Evolutionary conservation across 1,139 yeast species (phyloP), one percentile per base, ranked within the genome.

Genomic region (Yamadazyma buinensis): DNA sequence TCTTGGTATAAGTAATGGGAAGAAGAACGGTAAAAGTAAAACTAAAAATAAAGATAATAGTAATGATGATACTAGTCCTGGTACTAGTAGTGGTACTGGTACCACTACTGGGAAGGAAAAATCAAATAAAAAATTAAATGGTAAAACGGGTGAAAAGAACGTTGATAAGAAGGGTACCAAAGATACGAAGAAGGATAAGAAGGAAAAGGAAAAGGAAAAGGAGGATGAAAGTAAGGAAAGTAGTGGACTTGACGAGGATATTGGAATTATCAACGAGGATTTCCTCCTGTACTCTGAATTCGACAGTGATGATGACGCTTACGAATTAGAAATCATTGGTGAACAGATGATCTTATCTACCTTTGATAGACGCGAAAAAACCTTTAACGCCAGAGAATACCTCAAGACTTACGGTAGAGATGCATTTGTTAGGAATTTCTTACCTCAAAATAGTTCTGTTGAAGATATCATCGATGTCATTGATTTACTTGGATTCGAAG

Each of bases 341-440:
- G 7, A 17, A 17, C 5, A 7, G 7, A 7, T 5, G 7, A 17
- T 7, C 5, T 17, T 17, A 17, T 17, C 19, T 5, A 27, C 21
- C 6, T 17, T 9, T 11, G 15, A 18, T 17, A 27, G 18, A 23
- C 25, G 25, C 12, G 33, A 28, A 10, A 21, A 29, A 29, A 33
- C 36, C 13, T 46, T 46, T 6, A 58, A 70, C 37, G 80, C 87
- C 1, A 70, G 92, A 39, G 62, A 66, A 37, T 79, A 52, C 46
- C 57, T 87, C 36, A 83, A 82, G 50, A 55, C 61, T n/a, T 56
- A 74, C 39, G 95, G 95, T 0, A 67, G 77, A 22, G 59, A 70
- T 42, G 56, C 60, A 40, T 82, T 84, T 46, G 57, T 86, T 35
- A 75, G 75, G 37, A 63, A 66, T 30, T 83, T 74, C 46, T 55